A percentile compares a stretch with the other conserved stretches of the same genome.
phyloP scores from a whole-genome alignment of 2,329 filamentous ascomycete genomes.

The Onygenales sp. region DNA sequence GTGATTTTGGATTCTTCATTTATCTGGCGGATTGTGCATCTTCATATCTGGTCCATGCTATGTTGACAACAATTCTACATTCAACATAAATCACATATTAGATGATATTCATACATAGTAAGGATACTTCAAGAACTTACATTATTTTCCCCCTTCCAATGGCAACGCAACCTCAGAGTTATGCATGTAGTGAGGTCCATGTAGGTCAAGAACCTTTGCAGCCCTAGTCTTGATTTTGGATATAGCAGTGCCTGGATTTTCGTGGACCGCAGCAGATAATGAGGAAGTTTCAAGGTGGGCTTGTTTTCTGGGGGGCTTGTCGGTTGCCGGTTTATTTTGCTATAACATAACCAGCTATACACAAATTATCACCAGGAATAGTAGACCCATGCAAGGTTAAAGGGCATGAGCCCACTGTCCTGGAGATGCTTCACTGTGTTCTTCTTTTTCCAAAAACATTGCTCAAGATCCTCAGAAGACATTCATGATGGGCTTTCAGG shows the following conservation, averaged over 20 bases:
- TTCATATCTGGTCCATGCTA: slow-evolving; percentile 34
- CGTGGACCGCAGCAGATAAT: slow-evolving; percentile 30
- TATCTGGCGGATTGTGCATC: slow-evolving; percentile 10
- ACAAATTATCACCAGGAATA: slow-evolving; percentile 33
- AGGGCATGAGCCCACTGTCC: slow-evolving; percentile 32
- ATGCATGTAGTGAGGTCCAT: slow-evolving; percentile 32
- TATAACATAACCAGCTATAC: slow-evolving; percentile 38
- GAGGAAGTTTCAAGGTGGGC: slow-evolving; percentile 31
- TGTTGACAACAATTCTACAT: slow-evolving; percentile 33
- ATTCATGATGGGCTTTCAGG: slow-evolving; percentile 30
- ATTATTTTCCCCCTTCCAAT: background rate
- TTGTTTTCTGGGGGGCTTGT: slow-evolving; percentile 30
- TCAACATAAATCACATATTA: slow-evolving; percentile 31
- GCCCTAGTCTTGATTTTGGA: slow-evolving; percentile 26
- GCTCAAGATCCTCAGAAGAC: slow-evolving; percentile 34
- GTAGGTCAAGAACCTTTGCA: slow-evolving; percentile 33
- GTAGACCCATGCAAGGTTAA: slow-evolving; percentile 36
- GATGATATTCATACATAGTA: background rate
- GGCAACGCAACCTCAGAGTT: slow-evolving; percentile 35
- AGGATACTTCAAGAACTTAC: background rate
- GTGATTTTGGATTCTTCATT: background rate
- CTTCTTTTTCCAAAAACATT: slow-evolving; percentile 35
- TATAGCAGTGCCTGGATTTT: slow-evolving; percentile 21
- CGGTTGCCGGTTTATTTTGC: slow-evolving; percentile 20
- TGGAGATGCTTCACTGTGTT: slow-evolving; percentile 28